Evolutionary conservation across 2,329 filamentous ascomycete species (phyloP), one percentile per base, ranked within the genome.

Genomic region (Mycosphaerelloides madeirae): DNA sequence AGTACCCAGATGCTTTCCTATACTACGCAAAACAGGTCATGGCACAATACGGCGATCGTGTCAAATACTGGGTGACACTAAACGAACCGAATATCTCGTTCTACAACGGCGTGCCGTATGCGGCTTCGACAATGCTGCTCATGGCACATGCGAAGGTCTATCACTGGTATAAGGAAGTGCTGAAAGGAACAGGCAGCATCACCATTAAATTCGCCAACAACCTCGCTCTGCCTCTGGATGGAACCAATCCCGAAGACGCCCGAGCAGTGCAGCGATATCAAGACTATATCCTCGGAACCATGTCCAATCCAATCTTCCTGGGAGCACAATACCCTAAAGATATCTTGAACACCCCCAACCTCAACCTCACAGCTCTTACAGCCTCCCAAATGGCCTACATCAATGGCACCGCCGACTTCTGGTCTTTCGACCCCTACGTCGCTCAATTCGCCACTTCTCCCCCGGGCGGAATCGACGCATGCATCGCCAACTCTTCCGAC

Each of bases 251-350:
- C 3, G 64, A 59, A 1, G 70, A 77, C 38, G 62, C 76, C 2
- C 64, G 67, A 13, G 73, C 74, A 0, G 67, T 65, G 2, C 60
- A 70, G 15, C 69, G 73, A 42, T 75, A 71, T 49, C 65, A 68
- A 35, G 57, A 58, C 11, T 65, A 64, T 50, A 69, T 72, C 32
- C 61, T 79, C 0, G 73, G 69, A 1, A 69, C 71, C 2, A 76
- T 77, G 47, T 68, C 68, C n/a, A 75, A 78, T 52, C 75, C 76
- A 0, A 69, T 78, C 16, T 77, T 72, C 53, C 66, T 78, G 7
- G 58, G 59, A 19, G 71, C 73, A 2, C 53, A 66, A 38, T 72
- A 78, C 46, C 79, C 78, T 34, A 73, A 75, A 0, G 66, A 68
- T 15, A 66, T 63, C 13, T 67, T 71, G 43, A 72, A 73, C 37